Conservation (phyloP, 805 yeast genomes). For the Scheffersomyces spartinae region DNA sequence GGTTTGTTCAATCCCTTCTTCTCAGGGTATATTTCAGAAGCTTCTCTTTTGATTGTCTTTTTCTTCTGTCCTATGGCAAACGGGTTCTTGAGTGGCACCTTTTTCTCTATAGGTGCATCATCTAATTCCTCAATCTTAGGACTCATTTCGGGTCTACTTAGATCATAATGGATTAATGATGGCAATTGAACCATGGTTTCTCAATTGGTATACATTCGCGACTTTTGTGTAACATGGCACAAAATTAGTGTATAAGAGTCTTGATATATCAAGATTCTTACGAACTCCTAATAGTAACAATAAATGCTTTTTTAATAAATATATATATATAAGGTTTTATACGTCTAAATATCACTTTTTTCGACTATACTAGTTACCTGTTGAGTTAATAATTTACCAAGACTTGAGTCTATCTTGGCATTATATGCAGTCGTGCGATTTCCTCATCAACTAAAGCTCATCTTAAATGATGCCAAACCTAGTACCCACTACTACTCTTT, state of each 20-base stretch:
- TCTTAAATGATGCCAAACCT: conserved; percentile 2
- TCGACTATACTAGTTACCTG: background rate
- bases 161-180: no score
- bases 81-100: conserved; percentile 15
- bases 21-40: conserved; percentile 23
- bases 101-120: conserved; percentile 1
- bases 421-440: background rate
- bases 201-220: no score
- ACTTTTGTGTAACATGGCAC: background rate
- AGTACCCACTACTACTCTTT: background rate
- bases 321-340: no score
- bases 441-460: background rate
- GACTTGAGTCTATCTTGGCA: background rate
- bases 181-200: no score
- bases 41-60: conserved; percentile 16
- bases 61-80: conserved; percentile 12
- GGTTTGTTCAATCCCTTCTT: no score
- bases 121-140: conserved; percentile 13
- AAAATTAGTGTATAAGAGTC: background rate
- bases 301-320: background rate
- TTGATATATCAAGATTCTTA: background rate
- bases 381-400: background rate
- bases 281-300: background rate
- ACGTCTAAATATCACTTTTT: no score
- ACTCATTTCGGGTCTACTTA: conserved; percentile 6